Percentiles rank a stretch among this genome's conserved stretches.
Conservation (phyloP, 2,329 filamentous ascomycete genomes). For the Microdochium nivale region DNA sequence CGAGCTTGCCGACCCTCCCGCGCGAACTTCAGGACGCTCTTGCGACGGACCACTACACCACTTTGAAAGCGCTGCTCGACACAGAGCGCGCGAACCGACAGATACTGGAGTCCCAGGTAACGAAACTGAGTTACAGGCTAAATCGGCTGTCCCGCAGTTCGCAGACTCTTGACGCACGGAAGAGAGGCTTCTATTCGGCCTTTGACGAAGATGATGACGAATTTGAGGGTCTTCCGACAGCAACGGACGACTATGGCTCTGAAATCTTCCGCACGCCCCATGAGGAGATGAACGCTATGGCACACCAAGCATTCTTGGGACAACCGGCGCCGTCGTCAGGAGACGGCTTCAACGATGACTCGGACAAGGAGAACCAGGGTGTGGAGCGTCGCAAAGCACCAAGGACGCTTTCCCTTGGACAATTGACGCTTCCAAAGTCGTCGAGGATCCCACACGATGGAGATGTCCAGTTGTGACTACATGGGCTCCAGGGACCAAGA, state of each 20-base stretch:
- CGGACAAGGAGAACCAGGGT: background rate
- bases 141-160: conserved; percentile 33
- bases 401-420: conserved; percentile 55
- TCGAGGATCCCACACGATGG: conserved; percentile 10
- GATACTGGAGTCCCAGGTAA: conserved; percentile 47
- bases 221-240: conserved; percentile 14
- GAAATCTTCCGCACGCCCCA: conserved; percentile 44
- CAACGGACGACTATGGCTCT: conserved; percentile 23
- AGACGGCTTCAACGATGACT: conserved; percentile 26
- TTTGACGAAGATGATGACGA: conserved; percentile 35
- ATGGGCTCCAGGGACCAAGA: conserved; percentile 9
- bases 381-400: conserved; percentile 33
- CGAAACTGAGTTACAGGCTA: conserved; percentile 40
- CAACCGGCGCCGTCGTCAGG: conserved; percentile 28
- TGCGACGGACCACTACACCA: conserved; percentile 38
- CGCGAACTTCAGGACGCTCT: conserved; percentile 22
- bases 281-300: conserved; percentile 31
- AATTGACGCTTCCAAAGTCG: conserved; percentile 41
- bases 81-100: conserved; percentile 47
- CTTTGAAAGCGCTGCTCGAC: conserved; percentile 43
- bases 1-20: conserved; percentile 33
- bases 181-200: conserved; percentile 25
- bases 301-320: conserved; percentile 32
- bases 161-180: conserved; percentile 23
- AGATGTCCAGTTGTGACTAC: conserved; percentile 21